Evolutionary conservation across 164 flowering plant genomes (phyloP).

Genomic region (Magnolia kwangsiensis): DNA sequence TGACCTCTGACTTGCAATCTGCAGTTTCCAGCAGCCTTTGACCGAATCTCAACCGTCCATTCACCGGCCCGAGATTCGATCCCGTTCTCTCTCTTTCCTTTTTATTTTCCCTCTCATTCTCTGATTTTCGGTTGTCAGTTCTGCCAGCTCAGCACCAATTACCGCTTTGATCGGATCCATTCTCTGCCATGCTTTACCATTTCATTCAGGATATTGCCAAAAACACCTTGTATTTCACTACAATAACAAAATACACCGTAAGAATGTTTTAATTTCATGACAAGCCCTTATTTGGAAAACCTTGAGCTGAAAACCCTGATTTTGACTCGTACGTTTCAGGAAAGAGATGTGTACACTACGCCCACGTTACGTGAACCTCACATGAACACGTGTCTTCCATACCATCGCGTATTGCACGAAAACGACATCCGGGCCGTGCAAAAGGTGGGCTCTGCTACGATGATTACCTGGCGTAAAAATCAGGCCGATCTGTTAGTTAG

Average conservation of each 20-base stretch:
- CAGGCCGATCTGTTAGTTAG: no score
- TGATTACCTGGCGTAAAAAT: no score
- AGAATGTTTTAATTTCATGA: neutral
- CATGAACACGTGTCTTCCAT: no score
- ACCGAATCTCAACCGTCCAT: slow-evolving; percentile 61
- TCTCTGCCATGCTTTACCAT: slow-evolving; percentile 22
- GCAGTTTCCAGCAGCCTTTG: slow-evolving; percentile 50
- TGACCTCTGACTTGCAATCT: slow-evolving; percentile 10
- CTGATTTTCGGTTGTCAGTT: slow-evolving; percentile 14
- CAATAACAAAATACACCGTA: neutral
- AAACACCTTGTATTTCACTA: neutral
- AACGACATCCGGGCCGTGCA: no score
- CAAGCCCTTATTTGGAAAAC: no score
- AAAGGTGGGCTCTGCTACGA: no score
- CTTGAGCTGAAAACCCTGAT: neutral
- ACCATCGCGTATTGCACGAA: no score
- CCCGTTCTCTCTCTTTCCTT: slow-evolving; percentile 1
- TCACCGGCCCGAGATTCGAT: slow-evolving; percentile 7
- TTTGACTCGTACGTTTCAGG: neutral
- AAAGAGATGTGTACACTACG: neutral
- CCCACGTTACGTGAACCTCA: no score
- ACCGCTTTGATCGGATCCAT: slow-evolving; percentile 60
- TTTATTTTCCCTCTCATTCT: neutral
- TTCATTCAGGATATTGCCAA: neutral
- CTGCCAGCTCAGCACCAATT: slow-evolving; percentile 27